phyloP scores from a whole-genome alignment of 2,329 filamentous ascomycete species.

The Sporothrix schenckii region DNA sequence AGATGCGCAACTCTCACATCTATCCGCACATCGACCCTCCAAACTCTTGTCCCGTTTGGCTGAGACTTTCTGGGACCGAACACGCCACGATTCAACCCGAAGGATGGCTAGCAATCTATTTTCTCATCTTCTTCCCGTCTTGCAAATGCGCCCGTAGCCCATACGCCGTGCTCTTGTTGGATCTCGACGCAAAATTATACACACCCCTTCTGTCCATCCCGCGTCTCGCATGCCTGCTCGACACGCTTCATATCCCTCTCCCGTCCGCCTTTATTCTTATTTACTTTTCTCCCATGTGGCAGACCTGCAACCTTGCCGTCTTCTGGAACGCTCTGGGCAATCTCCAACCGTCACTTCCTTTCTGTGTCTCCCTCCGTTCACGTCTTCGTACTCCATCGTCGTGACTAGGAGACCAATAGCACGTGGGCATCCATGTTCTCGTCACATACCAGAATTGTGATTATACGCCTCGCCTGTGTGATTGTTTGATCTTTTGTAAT shows the following conservation, averaged over 20 bases:
- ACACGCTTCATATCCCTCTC: not conserved
- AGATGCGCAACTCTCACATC: no score
- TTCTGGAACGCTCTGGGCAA: constrained; percentile 17
- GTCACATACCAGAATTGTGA: not conserved
- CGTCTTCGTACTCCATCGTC: not conserved
- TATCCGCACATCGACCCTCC: no score
- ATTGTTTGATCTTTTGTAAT: not conserved
- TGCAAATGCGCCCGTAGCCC: not conserved
- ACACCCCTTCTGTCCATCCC: not conserved
- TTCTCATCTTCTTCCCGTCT: not conserved
- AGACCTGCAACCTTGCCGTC: constrained; percentile 1
- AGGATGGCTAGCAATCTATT: constrained; percentile 13
- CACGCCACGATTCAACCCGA: not conserved
- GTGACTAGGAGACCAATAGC: not conserved
- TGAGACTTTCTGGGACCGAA: constrained; percentile 18
- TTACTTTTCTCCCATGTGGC: not conserved
- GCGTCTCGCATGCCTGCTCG: not conserved
- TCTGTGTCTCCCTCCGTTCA: not conserved
- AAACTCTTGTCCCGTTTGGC: not conserved
- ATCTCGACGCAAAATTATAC: not conserved
- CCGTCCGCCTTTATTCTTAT: not conserved
- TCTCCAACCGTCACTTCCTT: not conserved
- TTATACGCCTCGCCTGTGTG: not conserved
- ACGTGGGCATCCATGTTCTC: not conserved
- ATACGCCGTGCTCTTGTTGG: not conserved